Percentiles rank a stretch among this genome's conserved stretches.
phyloP scores from a whole-genome alignment of 257 asterid genomes.

The Salvia miltiorrhiza region DNA sequence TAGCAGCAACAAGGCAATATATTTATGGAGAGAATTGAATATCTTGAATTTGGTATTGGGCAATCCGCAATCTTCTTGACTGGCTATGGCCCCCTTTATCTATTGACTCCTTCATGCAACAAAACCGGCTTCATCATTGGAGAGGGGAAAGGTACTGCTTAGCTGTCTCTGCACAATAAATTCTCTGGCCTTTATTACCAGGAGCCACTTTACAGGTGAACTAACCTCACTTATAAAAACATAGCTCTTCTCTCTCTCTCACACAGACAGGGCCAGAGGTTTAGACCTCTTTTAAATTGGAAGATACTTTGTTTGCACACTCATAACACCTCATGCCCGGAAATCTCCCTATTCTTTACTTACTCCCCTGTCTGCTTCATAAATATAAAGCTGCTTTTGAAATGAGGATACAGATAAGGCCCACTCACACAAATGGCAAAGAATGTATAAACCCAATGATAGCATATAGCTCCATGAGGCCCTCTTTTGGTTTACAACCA shows the following conservation, averaged over 20 bases:
- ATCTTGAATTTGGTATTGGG: constrained; percentile 22
- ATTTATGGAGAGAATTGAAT: constrained; percentile 6
- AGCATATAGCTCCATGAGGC: constrained; percentile 41
- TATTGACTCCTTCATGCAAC: constrained; percentile 41
- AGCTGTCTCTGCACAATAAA: constrained; percentile 55
- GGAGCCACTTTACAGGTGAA: constrained; percentile 52
- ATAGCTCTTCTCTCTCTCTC: neutral
- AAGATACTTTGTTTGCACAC: constrained; percentile 32
- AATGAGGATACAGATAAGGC: constrained; percentile 52
- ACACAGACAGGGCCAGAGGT: constrained; percentile 14
- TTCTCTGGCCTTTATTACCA: constrained; percentile 58
- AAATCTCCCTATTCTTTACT: constrained; percentile 31
- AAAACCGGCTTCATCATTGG: constrained; percentile 31
- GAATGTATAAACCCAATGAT: constrained; percentile 57
- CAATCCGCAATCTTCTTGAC: constrained; percentile 27
- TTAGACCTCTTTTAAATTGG: constrained; percentile 31
- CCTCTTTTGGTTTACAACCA: constrained; percentile 36
- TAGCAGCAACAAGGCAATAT: constrained; percentile 2
- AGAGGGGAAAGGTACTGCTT: constrained; percentile 40
- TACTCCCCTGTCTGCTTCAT: constrained; percentile 57
- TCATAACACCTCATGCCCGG: constrained; percentile 33
- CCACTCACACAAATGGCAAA: constrained; percentile 65
- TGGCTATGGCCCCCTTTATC: constrained; percentile 25
- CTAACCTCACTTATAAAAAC: constrained; percentile 30
- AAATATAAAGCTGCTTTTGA: constrained; percentile 62